Evolutionary conservation across 371 early-diverging fungal species (phyloP), one percentile per base, ranked within the genome.

Genomic region (Mucor sp.): DNA sequence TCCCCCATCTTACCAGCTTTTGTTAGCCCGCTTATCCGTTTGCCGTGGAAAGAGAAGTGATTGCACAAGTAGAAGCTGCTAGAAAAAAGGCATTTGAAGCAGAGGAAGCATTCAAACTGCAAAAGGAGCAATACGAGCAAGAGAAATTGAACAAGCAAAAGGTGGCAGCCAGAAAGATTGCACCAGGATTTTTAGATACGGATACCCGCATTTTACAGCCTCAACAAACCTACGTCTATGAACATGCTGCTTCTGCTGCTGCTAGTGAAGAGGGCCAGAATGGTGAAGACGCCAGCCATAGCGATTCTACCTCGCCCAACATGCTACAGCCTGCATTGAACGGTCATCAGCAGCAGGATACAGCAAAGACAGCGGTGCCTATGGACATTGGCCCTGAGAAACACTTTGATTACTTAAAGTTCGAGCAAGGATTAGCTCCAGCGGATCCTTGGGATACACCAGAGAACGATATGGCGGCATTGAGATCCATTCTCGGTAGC

Each of bases 361-460:
- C 39, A n/a, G n/a, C n/a, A 48, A 50, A 59, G n/a, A 65, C 37
- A 17, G 41, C 23, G 11, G 17, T 58, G 1, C 19, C 59, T 27
- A 15, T 12, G 33, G 67, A 61, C 6, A 37, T 41, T 35, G 33
- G 57, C 2, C 44, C 58, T 43, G 70, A 69, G 32, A 69, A 70
- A 62, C 70, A 70, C n/a, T 68, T 87, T 57, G 85, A 91, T 70
- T 89, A 80, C 69, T 78, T 81, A 23, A 85, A 87, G 62, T 91
- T 91, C 68, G 92, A 91, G 63, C 90, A 88, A 68, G 91, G 90
- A 30, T 63, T 69, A 25, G 86, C 90, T 27, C 90, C 92, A 3
- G 87, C 87, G 27, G 90, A 90, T 76, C 92, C 90, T 7, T 91
- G 92, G 92, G 90, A 89, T 70, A 80, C 86, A 19, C 86, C 86